A percentile compares a stretch with the other conserved stretches of the same genome.
These are phyloP conservation scores for Rhodotorula babjevae DNA, from an alignment of 768 basidiomycete species.

Conservation along the genomic window DNA sequence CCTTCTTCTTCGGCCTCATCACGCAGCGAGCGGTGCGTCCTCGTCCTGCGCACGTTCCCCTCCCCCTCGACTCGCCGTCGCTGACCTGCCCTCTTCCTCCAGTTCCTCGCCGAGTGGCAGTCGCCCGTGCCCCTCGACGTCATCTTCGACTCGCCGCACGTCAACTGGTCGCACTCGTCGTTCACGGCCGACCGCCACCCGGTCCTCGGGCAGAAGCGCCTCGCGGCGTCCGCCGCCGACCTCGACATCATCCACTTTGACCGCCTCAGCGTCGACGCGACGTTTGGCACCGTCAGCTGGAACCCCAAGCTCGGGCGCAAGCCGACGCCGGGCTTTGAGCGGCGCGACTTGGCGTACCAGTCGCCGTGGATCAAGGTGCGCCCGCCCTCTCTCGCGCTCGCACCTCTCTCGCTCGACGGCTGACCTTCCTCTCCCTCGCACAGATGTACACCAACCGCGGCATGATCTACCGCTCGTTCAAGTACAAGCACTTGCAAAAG, in stretches of 20 bases:
- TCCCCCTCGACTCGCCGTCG: too few species aligned
- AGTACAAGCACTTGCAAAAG: constrained; percentile 33
- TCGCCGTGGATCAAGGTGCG: constrained; percentile 32
- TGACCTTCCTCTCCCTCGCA: not conserved
- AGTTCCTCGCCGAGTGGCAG: constrained; percentile 38
- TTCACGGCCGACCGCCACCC: constrained; percentile 21
- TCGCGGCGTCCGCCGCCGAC: constrained; percentile 18
- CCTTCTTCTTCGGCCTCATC: constrained; percentile 35
- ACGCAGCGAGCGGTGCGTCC: constrained; percentile 28
- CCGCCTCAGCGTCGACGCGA: constrained; percentile 22
- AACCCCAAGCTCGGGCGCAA: not conserved
- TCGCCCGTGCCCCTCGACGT: constrained; percentile 34
- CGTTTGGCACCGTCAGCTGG: constrained; percentile 32
- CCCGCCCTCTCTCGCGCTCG: not conserved
- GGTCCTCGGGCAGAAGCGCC: constrained; percentile 10
- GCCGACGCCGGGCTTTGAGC: constrained; percentile 28
- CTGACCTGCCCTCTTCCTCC: not conserved
- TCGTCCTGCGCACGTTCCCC: too few species aligned
- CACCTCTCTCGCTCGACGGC: not conserved
- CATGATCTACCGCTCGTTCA: constrained; percentile 33
- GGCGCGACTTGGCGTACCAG: constrained; percentile 26
- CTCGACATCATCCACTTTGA: constrained; percentile 38
- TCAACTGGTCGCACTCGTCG: constrained; percentile 35
- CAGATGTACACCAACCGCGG: constrained; percentile 38
- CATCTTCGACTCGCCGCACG: constrained; percentile 32